Percentiles rank a stretch among this genome's conserved stretches.
These are phyloP conservation scores for Sarocladium strictum DNA, from an alignment of 2,329 filamentous ascomycete species.

Conservation along the genomic window DNA sequence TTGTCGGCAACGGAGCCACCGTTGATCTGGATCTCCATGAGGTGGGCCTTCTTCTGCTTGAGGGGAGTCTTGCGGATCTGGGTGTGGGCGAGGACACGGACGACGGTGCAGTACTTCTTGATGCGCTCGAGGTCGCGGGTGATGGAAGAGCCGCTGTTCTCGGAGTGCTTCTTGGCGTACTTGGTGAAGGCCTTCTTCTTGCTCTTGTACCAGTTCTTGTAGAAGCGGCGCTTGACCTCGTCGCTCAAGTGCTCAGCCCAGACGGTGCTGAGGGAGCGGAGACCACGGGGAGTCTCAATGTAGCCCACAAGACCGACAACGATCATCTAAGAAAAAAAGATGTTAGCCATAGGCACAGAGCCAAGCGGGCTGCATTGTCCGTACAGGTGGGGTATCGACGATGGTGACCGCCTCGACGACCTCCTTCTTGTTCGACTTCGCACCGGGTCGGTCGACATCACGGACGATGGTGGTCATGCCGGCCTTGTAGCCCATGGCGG, in stretches of 20 bases:
- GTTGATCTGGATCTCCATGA: conserved; percentile 99
- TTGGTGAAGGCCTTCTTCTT: conserved; percentile 99
- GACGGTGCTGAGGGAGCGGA: conserved; percentile 98
- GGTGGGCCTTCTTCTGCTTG: conserved; percentile 99
- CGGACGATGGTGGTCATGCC: conserved; percentile 99
- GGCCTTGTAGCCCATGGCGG: conserved; percentile 99
- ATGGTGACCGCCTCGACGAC: conserved; percentile 83
- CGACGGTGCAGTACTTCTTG: conserved; percentile 99
- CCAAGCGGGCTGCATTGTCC: conserved; percentile 78
- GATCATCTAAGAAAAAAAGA: conserved; percentile 73
- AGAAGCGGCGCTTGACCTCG: conserved; percentile 99
- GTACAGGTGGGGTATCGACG: conserved; percentile 93
- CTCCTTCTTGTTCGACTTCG: conserved; percentile 99
- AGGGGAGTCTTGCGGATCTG: conserved; percentile 98
- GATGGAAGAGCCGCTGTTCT: conserved; percentile 83
- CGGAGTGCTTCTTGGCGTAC: conserved; percentile 99
- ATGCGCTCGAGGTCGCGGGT: conserved; percentile 98
- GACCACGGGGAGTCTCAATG: conserved; percentile 99
- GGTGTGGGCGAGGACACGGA: conserved; percentile 98
- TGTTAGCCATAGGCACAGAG: conserved; percentile 68
- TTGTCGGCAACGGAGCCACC: conserved; percentile 93
- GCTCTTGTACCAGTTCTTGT: conserved; percentile 99
- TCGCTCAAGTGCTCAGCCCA: conserved; percentile 99
- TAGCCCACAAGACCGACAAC: conserved; percentile 99
- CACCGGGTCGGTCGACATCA: conserved; percentile 97